Evolutionary conservation across 2,329 filamentous ascomycete genomes (phyloP), one percentile per base, ranked within the genome.

Genomic region (Aspergillus transmontanensis): DNA sequence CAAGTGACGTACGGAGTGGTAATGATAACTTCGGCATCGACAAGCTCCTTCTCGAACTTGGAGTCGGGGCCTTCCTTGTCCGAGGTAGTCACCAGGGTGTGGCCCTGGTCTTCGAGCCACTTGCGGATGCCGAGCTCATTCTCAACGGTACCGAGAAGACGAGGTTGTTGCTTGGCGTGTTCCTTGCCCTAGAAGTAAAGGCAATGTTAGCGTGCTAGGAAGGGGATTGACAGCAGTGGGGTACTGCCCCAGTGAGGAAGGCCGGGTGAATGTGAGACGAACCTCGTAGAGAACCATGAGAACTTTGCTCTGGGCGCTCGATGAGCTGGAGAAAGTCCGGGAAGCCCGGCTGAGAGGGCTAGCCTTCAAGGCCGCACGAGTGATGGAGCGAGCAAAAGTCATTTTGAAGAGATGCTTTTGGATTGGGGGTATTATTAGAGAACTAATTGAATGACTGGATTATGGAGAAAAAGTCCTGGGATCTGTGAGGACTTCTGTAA

Each of bases 21-120:
- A 82, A 99, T 98, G 87, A 99, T 98, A 81, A 99, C 86, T 82
- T 99, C 95, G 66, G 95, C 93, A 78, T 98, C 95, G 66, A 95
- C 93, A 61, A 99, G 88, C 84, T 99, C 93, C 84, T 94, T 87
- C 82, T 98, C 95, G 72, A 99, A 98, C 71, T 86, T 91, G 65
- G 94, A 98, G 86, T 90, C 87, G 83, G 93, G 91, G 70, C 93
- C 91, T 73, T 99, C 95, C 86, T 99, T 99, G 86, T 97, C 93
- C 50, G 94, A 97, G 69, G 95, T 99, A 74, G 95, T 99, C 72
- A 99, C 87, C 66, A 99, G 88, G 68, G 92, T 96, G 88, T 99
- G 95, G 75, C 95, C 95, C 80, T 96, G 90, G 66, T 94, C 92
- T 86, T 98, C 95, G 72, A 99, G 90, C 94, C 95, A 99, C 83